These are phyloP conservation scores for Cucurbita pepo DNA, from an alignment of 306 rosid genomes.

Conservation along the genomic window DNA sequence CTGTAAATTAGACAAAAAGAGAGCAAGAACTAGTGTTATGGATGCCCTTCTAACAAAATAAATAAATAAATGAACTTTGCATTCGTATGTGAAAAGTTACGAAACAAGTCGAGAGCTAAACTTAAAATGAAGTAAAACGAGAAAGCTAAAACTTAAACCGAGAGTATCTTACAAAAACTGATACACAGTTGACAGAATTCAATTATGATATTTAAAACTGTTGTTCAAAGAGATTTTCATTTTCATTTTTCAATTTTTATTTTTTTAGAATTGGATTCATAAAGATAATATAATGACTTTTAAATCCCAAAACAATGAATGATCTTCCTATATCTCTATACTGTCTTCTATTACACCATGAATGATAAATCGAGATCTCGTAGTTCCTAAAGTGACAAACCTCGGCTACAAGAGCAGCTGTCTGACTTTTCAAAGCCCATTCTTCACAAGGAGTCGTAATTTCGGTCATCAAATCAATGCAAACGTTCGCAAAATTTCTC, in stretches of 20 bases:
- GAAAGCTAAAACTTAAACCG: background rate
- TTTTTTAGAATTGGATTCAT: background rate
- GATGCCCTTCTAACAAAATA: background rate
- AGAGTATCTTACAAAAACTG: background rate
- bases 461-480: slow-evolving; percentile 72
- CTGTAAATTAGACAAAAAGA: slow-evolving; percentile 26
- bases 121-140: background rate
- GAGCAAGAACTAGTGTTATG: background rate
- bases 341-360: background rate
- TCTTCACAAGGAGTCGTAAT: slow-evolving; percentile 70
- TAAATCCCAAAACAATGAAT: background rate
- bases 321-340: background rate
- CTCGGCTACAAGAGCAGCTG: slow-evolving; percentile 98
- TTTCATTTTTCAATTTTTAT: background rate
- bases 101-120: background rate
- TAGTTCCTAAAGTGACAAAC: slow-evolving; percentile 14
- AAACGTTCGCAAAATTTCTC: slow-evolving; percentile 54
- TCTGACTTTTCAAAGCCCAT: slow-evolving; percentile 96
- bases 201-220: no score
- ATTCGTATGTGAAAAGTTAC: background rate
- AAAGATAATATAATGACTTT: background rate
- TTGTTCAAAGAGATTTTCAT: background rate
- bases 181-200: background rate
- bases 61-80: background rate
- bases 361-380: background rate